phyloP scores from a whole-genome alignment of 192 early-diverging fungal genomes.

The Diversispora epigaea region DNA sequence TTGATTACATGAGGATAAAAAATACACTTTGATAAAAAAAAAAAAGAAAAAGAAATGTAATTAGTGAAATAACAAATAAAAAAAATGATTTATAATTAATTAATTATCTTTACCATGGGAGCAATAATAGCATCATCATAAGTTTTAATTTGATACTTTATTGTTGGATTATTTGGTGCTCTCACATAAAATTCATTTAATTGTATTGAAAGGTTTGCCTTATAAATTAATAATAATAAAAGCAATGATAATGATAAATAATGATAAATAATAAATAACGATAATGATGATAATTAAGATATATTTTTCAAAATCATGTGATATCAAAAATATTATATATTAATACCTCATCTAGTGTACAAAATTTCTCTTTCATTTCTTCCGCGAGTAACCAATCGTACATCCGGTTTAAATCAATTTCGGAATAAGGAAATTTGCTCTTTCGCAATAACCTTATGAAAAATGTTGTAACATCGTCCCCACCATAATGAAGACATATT shows the following conservation, averaged over 20 bases:
- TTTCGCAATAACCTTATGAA: slow-evolving; percentile 63
- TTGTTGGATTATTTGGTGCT: slow-evolving; percentile 65
- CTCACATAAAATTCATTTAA: slow-evolving; percentile 82
- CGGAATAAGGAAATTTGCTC: slow-evolving; percentile 74
- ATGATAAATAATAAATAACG: no score
- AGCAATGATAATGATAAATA: no score
- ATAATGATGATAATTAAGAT: no score
- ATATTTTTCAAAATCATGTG: no score
- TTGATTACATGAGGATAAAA: slow-evolving; percentile 49
- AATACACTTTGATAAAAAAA: slow-evolving; percentile 41
- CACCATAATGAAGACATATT: slow-evolving; percentile 69
- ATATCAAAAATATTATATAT: no score
- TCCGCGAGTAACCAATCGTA: slow-evolving; percentile 77
- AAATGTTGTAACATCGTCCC: slow-evolving; percentile 85
- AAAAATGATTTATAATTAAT: neutral
- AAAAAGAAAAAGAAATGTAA: neutral
- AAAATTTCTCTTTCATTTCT: slow-evolving; percentile 81
- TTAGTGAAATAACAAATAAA: neutral
- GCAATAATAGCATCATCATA: slow-evolving; percentile 84
- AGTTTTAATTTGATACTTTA: slow-evolving; percentile 78
- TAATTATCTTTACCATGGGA: slow-evolving; percentile 72
- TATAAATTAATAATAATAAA: no score
- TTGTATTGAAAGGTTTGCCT: slow-evolving; percentile 79
- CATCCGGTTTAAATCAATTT: slow-evolving; percentile 57
- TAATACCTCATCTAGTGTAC: slow-evolving; percentile 77